Evolutionary conservation across 2,329 filamentous ascomycete species (phyloP), one percentile per base, ranked within the genome.

Genomic region (Cladosporium sp.): DNA sequence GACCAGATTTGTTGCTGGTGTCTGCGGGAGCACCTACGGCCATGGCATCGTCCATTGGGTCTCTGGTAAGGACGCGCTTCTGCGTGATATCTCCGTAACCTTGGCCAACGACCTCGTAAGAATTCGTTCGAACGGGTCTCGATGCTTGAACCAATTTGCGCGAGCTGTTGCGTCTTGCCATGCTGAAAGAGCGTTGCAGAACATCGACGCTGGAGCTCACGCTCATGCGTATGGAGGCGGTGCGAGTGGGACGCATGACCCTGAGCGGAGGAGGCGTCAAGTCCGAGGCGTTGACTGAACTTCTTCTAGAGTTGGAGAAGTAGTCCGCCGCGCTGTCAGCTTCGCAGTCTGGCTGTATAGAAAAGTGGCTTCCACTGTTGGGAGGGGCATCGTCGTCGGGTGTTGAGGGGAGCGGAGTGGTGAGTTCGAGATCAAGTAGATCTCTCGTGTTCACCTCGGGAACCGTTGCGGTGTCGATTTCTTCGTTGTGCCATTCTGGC

Each of bases 331-430:
- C 70, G 66, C 73, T 74, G 39, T 76, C 73, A 20, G 71, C 73
- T 52, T 79, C 74, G 60, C 78, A 80, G 51, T 80, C 78, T 2
- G 78, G 78, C 43, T 76, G 71, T 9, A 80, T 78, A 1, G 68
- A 66, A 17, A 68, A 65, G 30, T 60, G 56, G n/a, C 68, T 67
- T 4, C 61, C 62, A 42, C 63, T 60, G 3, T 62, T 58, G 5
- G 54, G 42, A n/a, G 40, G 54, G 14, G 1, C 22, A 9, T 49
- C 52, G 17, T 47, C 42, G 17, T 38, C 42, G 7, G 54, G 42
- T 5, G 54, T 47, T 34, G 36, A 15, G 12, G 51, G 42, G 9
- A 55, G 34, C 17, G 55, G 55, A 5, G 25, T 43, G 22, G 28
- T 54, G 19, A 47, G 19, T n/a, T 45, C 28, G 12, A 43, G 9